Base-by-base conservation (phyloP, 768 basidiomycete species). In the Pleurotus tuber-regium region DNA sequence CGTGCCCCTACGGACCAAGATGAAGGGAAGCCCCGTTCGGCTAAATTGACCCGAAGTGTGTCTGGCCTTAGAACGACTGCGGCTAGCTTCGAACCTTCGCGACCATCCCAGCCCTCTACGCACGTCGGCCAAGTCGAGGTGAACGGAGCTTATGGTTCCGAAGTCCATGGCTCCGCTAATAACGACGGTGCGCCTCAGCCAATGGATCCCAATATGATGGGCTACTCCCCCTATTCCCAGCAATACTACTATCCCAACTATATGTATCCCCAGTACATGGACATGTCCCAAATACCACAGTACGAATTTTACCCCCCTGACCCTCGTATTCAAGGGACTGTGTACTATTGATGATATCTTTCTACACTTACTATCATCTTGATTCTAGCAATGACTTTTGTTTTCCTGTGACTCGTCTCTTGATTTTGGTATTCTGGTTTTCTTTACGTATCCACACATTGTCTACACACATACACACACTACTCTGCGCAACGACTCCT, bases 211-310 rank as follows among this genome's bases (percentile, higher is more conserved):
- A 59, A 65, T 43, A 70, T 82, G 74, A 76, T 83, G 70, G 67
- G 68, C 41, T 87, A 87, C 50, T 61, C 77, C 19, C 64, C 76
- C n/a, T 87, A 87, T 61, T 79, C 77, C 30, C 76, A 80, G 59
- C 76, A 73, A 33, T 87, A 87, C 70, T 89, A 86, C 66, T 87
- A 84, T 65, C 83, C 84, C 19, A 74, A 78, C 54, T 88, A 88
- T 59, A 73, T 72, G 51, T 89, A 88, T 64, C 70, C 78, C 53
- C 78, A 73, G 36, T 87, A 86, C 69, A 70, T 86, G 73, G 87
- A 87, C 66, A 75, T 82, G 77, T 74, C 83, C 38, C 84, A 83
- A 57, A 66, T 72, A 56, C 76, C 79, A 64, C 79, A 78, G 59
- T 88, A 87, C 67, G 86, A 86, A 57, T 74, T 79, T 76, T 87